Evolutionary conservation across 495 filamentous ascomycete species (phyloP).

Genomic region (Penicillium bialowiezense): DNA sequence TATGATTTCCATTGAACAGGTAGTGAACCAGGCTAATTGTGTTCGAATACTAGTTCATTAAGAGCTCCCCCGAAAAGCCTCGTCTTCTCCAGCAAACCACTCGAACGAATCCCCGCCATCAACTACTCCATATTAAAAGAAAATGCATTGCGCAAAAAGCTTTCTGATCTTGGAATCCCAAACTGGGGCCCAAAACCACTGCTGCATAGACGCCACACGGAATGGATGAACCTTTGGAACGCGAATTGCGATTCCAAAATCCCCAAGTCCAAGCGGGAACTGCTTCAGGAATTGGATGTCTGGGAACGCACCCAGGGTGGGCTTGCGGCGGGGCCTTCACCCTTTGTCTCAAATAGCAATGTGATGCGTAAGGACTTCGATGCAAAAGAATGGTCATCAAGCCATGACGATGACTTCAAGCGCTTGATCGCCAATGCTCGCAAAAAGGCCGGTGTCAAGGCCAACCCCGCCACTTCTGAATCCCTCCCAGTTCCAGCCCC

Average conservation of each 20-base stretch:
- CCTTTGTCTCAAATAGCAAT: constrained; percentile 25
- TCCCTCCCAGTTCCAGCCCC: constrained; percentile 6
- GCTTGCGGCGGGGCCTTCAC: constrained; percentile 16
- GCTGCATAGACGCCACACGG: constrained; percentile 76
- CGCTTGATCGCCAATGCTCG: constrained; percentile 71
- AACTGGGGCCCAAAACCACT: constrained; percentile 60
- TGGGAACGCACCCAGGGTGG: constrained; percentile 79
- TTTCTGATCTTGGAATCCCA: constrained; percentile 79
- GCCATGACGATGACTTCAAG: constrained; percentile 70
- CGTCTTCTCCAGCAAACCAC: constrained; percentile 29
- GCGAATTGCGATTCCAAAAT: constrained; percentile 84
- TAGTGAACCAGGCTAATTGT: constrained; percentile 9
- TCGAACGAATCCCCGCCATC: constrained; percentile 66
- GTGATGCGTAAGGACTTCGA: constrained; percentile 84
- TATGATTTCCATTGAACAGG: constrained; percentile 14
- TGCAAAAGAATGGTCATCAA: constrained; percentile 67
- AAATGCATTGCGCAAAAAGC: constrained; percentile 68
- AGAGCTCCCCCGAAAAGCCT: constrained; percentile 13
- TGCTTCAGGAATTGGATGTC: constrained; percentile 71
- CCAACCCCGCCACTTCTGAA: constrained; percentile 31
- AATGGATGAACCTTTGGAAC: constrained; percentile 96
- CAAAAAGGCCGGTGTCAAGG: constrained; percentile 32
- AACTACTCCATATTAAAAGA: constrained; percentile 84
- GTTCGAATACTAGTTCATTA: constrained; percentile 18
- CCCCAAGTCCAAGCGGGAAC: constrained; percentile 65